These are phyloP conservation scores for Lantana camara DNA, from an alignment of 257 asterid species.

Conservation along the genomic window DNA sequence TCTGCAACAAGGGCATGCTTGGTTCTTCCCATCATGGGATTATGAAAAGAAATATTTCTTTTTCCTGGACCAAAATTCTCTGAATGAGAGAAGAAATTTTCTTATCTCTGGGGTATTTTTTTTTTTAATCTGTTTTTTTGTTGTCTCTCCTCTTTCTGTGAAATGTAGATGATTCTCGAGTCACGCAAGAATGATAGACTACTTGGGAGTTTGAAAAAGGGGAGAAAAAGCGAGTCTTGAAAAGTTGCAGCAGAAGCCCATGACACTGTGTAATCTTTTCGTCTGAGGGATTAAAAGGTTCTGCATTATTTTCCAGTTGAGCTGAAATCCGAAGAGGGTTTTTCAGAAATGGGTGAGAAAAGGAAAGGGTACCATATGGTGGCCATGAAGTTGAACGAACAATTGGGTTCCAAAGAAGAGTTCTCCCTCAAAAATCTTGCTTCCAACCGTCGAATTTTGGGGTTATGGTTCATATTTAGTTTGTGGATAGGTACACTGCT, in stretches of 20 bases:
- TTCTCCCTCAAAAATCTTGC: slow-evolving; percentile 36
- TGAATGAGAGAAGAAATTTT: slow-evolving; percentile 13
- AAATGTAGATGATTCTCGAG: slow-evolving; percentile 34
- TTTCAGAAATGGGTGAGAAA: slow-evolving; percentile 62
- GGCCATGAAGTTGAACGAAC: slow-evolving; percentile 59
- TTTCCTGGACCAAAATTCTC: slow-evolving; percentile 20
- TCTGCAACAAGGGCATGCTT: slow-evolving; percentile 62
- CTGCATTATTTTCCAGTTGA: slow-evolving; percentile 23
- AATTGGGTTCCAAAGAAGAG: slow-evolving; percentile 50
- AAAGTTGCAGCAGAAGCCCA: slow-evolving; percentile 41
- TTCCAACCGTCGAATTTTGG: slow-evolving; percentile 45
- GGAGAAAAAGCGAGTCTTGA: slow-evolving; percentile 32
- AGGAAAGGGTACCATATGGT: slow-evolving; percentile 61
- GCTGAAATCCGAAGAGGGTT: slow-evolving; percentile 20
- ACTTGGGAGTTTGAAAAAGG: slow-evolving; percentile 25
- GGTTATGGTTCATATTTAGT: slow-evolving; percentile 45
- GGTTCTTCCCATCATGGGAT: slow-evolving; percentile 56
- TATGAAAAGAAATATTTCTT: slow-evolving; percentile 19
- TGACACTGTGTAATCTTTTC: slow-evolving; percentile 20
- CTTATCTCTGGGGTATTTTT: slow-evolving; percentile 37
- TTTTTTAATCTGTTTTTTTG: too few species aligned
- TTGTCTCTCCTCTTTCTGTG: slow-evolving; percentile 30
- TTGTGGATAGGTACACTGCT: slow-evolving; percentile 30
- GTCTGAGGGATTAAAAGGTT: slow-evolving; percentile 27
- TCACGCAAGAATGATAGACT: slow-evolving; percentile 38